Percentiles rank a stretch among this genome's conserved stretches.
These are phyloP conservation scores for Zasmidium cellare DNA, from an alignment of 2,329 filamentous ascomycete genomes.

Conservation along the genomic window DNA sequence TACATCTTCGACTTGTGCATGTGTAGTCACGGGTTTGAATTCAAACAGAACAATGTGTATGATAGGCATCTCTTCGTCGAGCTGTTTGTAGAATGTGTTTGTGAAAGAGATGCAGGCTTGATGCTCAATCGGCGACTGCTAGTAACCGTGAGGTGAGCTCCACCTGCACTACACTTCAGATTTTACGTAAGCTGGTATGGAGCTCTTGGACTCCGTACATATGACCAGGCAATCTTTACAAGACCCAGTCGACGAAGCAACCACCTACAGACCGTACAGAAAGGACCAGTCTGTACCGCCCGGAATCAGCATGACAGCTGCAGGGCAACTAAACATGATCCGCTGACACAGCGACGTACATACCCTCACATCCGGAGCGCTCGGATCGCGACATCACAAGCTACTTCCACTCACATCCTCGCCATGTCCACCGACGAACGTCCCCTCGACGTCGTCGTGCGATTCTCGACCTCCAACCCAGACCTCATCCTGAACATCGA, in stretches of 20 bases:
- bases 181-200: neutral
- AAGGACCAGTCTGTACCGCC: too few species aligned
- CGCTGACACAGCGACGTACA: neutral
- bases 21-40: slow-evolving; percentile 56
- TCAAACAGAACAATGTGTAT: slow-evolving; percentile 69
- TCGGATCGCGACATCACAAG: neutral
- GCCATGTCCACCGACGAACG: slow-evolving; percentile 27
- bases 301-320: too few species aligned
- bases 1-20: slow-evolving; percentile 59
- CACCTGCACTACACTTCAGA: too few species aligned
- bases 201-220: too few species aligned
- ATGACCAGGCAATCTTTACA: too few species aligned
- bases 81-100: neutral
- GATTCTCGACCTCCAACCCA: slow-evolving; percentile 82
- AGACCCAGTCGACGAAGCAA: neutral
- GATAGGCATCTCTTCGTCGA: slow-evolving; percentile 56
- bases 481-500: slow-evolving; percentile 79
- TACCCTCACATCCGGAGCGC: neutral
- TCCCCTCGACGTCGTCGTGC: slow-evolving; percentile 73
- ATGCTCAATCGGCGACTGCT: neutral
- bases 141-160: neutral
- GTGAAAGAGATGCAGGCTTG: neutral
- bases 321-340: neutral
- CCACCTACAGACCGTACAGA: neutral
- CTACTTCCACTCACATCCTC: neutral